Percentiles rank a stretch among this genome's conserved stretches.
These are phyloP conservation scores for Fistulina hepatica DNA, from an alignment of 1,284 basidiomycete genomes.

Conservation along the genomic window DNA sequence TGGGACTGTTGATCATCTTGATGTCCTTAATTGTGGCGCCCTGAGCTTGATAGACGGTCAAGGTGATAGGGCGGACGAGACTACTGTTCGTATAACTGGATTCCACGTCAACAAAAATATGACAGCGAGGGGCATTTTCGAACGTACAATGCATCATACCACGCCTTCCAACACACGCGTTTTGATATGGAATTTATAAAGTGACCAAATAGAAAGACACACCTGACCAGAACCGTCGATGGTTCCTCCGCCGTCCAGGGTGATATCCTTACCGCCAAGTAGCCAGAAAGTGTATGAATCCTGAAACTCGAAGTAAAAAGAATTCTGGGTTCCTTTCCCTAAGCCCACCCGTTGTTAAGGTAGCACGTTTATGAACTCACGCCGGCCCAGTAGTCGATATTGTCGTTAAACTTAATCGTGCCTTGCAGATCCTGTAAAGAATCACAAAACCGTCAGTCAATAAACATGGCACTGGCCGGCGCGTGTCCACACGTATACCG, in stretches of 20 bases:
- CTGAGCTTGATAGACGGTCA: slow-evolving; percentile 47
- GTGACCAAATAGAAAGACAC: slow-evolving; percentile 9
- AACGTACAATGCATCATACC: slow-evolving; percentile 46
- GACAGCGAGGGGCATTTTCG: not conserved
- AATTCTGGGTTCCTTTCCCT: slow-evolving; percentile 27
- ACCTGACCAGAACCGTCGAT: slow-evolving; percentile 51
- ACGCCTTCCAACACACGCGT: slow-evolving; percentile 13
- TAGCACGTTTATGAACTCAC: slow-evolving; percentile 20
- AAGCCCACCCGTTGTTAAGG: not conserved
- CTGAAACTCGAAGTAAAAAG: slow-evolving; percentile 45
- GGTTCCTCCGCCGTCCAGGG: slow-evolving; percentile 47
- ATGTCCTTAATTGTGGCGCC: slow-evolving; percentile 47
- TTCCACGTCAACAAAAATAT: not conserved
- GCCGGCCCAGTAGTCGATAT: slow-evolving; percentile 43
- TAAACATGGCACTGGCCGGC: not conserved
- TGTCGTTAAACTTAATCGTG: slow-evolving; percentile 38
- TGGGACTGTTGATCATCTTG: slow-evolving; percentile 34
- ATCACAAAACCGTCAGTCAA: not conserved
- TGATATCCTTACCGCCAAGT: slow-evolving; percentile 46
- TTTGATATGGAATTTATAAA: slow-evolving; percentile 7
- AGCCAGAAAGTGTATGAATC: slow-evolving; percentile 53
- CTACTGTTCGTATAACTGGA: slow-evolving; percentile 31
- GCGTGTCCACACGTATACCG: slow-evolving; percentile 14
- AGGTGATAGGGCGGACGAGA: slow-evolving; percentile 48
- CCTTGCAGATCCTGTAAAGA: slow-evolving; percentile 34